phyloP scores from a whole-genome alignment of 164 flowering plant species.

The Echeveria elegans region DNA sequence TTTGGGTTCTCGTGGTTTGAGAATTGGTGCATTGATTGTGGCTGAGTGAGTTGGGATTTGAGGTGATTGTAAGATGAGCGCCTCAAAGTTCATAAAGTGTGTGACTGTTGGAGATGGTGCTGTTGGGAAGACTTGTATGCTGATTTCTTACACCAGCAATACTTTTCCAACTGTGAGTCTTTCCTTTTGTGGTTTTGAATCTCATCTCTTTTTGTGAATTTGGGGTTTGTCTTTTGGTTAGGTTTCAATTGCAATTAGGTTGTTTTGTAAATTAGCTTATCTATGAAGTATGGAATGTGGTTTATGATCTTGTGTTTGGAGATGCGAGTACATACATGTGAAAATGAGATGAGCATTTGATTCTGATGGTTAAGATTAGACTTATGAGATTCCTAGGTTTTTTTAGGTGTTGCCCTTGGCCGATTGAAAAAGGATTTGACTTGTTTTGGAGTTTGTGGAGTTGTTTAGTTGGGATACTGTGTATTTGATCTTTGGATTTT shows the following conservation, averaged over 20 bases:
- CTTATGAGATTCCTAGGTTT: too few species aligned
- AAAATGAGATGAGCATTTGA: too few species aligned
- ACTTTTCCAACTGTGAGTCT: constrained; percentile 47
- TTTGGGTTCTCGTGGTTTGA: not conserved
- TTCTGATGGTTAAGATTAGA: too few species aligned
- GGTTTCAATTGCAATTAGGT: not conserved
- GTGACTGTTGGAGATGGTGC: constrained; percentile 67
- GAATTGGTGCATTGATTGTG: not conserved
- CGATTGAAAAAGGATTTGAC: too few species aligned
- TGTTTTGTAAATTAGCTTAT: not conserved
- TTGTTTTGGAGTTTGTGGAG: too few species aligned
- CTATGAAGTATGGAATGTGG: too few species aligned
- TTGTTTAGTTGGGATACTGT: too few species aligned
- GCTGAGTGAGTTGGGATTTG: constrained; percentile 1
- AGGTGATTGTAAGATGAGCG: constrained; percentile 40
- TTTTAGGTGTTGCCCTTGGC: too few species aligned
- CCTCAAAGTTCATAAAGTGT: constrained; percentile 54
- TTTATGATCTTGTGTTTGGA: too few species aligned
- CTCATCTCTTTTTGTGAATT: not conserved
- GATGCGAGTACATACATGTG: too few species aligned
- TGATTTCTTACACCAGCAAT: constrained; percentile 52
- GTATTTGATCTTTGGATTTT: too few species aligned
- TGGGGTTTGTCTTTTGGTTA: not conserved
- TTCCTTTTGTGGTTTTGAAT: not conserved
- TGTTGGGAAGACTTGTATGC: constrained; percentile 52